These are phyloP conservation scores for Hortaea werneckii DNA, from an alignment of 2,329 filamentous ascomycete species.

Conservation along the genomic window DNA sequence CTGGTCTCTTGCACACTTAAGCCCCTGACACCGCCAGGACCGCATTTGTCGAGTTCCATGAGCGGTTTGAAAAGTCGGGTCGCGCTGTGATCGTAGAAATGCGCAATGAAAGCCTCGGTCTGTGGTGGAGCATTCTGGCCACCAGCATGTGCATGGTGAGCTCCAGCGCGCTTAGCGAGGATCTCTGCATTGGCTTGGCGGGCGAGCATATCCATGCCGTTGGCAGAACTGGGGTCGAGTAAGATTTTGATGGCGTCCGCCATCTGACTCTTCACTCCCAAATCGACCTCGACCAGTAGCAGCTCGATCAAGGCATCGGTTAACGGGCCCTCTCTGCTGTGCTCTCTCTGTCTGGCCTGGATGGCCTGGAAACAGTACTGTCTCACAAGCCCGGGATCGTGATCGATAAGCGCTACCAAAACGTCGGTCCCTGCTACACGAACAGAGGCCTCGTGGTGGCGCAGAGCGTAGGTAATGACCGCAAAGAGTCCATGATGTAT, in stretches of 20 bases:
- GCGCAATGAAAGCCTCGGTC: constrained; percentile 74
- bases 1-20: constrained; percentile 76
- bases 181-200: constrained; percentile 53
- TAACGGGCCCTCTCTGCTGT: constrained; percentile 42
- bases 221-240: constrained; percentile 60
- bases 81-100: constrained; percentile 83
- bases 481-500: constrained; percentile 75
- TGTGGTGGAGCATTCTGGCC: constrained; percentile 42
- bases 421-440: constrained; percentile 91
- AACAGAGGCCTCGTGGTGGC: constrained; percentile 72
- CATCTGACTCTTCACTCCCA: constrained; percentile 91
- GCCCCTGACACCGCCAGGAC: constrained; percentile 28
- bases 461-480: constrained; percentile 85
- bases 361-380: constrained; percentile 88
- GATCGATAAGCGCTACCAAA: constrained; percentile 85
- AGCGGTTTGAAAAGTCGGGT: constrained; percentile 78
- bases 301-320: constrained; percentile 91
- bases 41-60: constrained; percentile 61
- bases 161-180: constrained; percentile 46
- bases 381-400: constrained; percentile 89
- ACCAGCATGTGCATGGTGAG: not conserved
- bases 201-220: constrained; percentile 48
- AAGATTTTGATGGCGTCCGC: constrained; percentile 92
- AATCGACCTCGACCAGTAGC: constrained; percentile 78
- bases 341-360: constrained; percentile 61